Evolutionary conservation across 345 rosid genomes (phyloP).

Genomic region (Eucalyptus coolabah): DNA sequence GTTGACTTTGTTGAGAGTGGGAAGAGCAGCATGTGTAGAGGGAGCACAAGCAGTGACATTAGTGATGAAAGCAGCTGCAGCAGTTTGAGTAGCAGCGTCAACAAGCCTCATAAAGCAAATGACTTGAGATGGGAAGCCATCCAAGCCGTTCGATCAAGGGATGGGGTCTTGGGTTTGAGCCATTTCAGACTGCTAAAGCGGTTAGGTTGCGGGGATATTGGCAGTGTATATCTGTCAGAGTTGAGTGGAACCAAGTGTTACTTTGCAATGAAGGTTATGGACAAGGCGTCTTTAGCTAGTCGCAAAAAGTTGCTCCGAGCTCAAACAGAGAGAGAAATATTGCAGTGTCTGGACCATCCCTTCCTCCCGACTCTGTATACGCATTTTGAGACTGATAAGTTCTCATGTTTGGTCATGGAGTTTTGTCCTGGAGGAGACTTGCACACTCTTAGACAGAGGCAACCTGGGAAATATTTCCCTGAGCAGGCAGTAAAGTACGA

Average conservation of each 20-base stretch:
- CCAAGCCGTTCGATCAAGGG: constrained; percentile 59
- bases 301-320: constrained; percentile 90
- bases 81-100: constrained; percentile 76
- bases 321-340: constrained; percentile 90
- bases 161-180: constrained; percentile 67
- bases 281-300: constrained; percentile 78
- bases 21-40: constrained; percentile 86
- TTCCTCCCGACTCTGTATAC: constrained; percentile 85
- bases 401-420: constrained; percentile 91
- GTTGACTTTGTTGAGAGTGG: constrained; percentile 56
- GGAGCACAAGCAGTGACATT: constrained; percentile 85
- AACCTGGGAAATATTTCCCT: constrained; percentile 78
- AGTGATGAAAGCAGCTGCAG: constrained; percentile 92
- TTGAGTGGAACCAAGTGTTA: constrained; percentile 78
- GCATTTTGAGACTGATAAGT: constrained; percentile 91
- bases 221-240: constrained; percentile 89
- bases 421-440: constrained; percentile 93
- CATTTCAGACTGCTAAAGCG: constrained; percentile 83
- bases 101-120: constrained; percentile 84
- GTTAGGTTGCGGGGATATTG: constrained; percentile 91
- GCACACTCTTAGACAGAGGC: constrained; percentile 89
- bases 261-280: constrained; percentile 97
- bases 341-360: constrained; percentile 84
- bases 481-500: constrained; percentile 90
- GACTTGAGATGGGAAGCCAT: constrained; percentile 97